phyloP scores from a whole-genome alignment of 495 filamentous ascomycete species.

The Hypoxylon fragiforme region DNA sequence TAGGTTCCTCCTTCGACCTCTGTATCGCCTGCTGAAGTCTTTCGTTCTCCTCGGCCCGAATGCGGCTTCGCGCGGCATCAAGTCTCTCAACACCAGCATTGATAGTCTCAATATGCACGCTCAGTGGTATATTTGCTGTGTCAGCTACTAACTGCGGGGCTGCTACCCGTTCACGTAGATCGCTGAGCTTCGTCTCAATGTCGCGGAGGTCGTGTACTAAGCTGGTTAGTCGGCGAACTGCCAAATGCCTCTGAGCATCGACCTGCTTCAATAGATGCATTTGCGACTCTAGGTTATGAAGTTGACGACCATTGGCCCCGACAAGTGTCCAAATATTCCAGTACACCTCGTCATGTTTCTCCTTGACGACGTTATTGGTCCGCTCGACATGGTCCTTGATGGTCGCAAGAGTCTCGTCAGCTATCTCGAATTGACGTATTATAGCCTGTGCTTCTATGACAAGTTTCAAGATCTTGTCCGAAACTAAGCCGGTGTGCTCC shows the following conservation, averaged over 20 bases:
- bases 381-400: conserved; percentile 66
- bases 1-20: conserved; percentile 40
- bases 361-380: conserved; percentile 52
- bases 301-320: conserved; percentile 60
- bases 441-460: conserved; percentile 68
- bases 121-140: conserved; percentile 57
- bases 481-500: conserved; percentile 63
- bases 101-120: conserved; percentile 71
- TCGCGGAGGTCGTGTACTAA: conserved; percentile 67
- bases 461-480: conserved; percentile 64
- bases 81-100: conserved; percentile 67
- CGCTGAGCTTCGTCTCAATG: conserved; percentile 67
- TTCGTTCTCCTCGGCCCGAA: conserved; percentile 61
- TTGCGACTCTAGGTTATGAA: conserved; percentile 61
- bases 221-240: conserved; percentile 59
- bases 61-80: conserved; percentile 57
- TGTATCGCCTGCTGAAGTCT: conserved; percentile 54
- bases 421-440: conserved; percentile 56
- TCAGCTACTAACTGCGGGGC: conserved; percentile 56
- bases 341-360: conserved; percentile 61
- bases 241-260: conserved; percentile 59
- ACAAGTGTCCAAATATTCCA: conserved; percentile 69
- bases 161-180: conserved; percentile 66
- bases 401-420: conserved; percentile 64
- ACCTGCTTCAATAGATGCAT: conserved; percentile 62